Percentiles rank a stretch among this genome's conserved stretches.
phyloP scores from a whole-genome alignment of 164 flowering plant genomes.

The Vitis vinifera region DNA sequence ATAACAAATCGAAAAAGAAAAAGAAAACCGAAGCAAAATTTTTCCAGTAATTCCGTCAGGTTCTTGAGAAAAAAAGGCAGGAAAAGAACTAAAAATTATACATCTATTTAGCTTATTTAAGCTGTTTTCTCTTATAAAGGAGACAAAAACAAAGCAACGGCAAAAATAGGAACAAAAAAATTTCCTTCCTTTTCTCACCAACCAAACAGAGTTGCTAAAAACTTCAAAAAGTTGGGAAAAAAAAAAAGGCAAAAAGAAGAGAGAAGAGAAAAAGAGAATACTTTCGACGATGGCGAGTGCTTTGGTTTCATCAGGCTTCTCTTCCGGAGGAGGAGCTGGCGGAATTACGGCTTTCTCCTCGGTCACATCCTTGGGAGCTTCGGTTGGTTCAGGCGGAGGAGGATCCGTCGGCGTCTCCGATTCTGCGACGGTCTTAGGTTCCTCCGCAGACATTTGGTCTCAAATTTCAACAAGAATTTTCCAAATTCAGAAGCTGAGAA shows the following conservation, averaged over 20 bases:
- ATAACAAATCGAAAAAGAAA: too few species aligned
- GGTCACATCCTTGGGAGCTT: slow-evolving; percentile 27
- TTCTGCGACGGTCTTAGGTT: slow-evolving; percentile 36
- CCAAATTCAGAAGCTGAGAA: background rate
- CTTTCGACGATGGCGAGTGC: slow-evolving; percentile 34
- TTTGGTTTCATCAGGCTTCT: slow-evolving; percentile 43
- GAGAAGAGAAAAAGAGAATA: slow-evolving; percentile 8
- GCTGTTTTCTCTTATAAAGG: background rate
- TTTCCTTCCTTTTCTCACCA: slow-evolving; percentile 1
- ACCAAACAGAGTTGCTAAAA: background rate
- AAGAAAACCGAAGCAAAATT: too few species aligned
- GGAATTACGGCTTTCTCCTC: slow-evolving; percentile 46
- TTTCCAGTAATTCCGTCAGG: too few species aligned
- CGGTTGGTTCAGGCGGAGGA: slow-evolving; percentile 18
- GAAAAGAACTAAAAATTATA: too few species aligned
- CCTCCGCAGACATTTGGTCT: slow-evolving; percentile 31
- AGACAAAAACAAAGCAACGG: background rate
- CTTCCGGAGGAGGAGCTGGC: slow-evolving; percentile 22
- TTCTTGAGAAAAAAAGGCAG: too few species aligned
- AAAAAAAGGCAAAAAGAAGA: background rate
- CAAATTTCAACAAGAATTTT: background rate
- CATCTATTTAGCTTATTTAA: too few species aligned
- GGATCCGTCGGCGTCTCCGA: slow-evolving; percentile 23
- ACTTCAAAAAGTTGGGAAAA: background rate
- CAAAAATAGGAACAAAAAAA: too few species aligned